Evolutionary conservation across 805 yeast genomes (phyloP), one percentile per base, ranked within the genome.

Genomic region (Candida ortonii): DNA sequence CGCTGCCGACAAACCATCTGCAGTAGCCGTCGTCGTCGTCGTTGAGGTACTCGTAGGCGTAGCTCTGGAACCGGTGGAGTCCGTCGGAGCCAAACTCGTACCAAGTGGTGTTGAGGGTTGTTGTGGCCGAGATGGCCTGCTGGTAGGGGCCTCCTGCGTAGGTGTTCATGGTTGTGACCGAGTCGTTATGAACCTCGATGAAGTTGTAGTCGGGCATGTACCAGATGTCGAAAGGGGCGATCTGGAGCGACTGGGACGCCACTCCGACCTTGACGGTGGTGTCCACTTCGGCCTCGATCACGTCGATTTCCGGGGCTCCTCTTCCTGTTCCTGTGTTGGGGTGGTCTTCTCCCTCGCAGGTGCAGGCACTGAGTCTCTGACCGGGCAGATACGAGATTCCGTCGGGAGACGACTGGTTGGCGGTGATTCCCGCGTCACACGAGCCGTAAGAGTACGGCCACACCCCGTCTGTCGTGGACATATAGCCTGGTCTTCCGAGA

Each of bases 281-380:
- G 43, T 77, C 79, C 16, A 78, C 74, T 47, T 86, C 88, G 44
- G 82, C 96, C 73, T 90, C 97, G 33, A 90, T 58, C 28, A 80
- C 78, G 76, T 90, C 97, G 49, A 90, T 86, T 69, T 88, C 97
- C 7, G 96, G 96, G 0, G 96, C 95, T 34, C 96, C 96, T 60
- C 97, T 78, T 10, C 97, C 97, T 1, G 64, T 60, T 31, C 97
- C 97, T 15, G 65, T 73, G 56, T 81, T 88, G 29, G 97, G 97
- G 58, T 89, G 97, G 33, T 81, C 87, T 49, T 78, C 86, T 18
- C 81, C 87, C 16, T 69, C 64, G 65, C 97, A 89, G 0, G 90
- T 80, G 64, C 97, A 89, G 10, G 71, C 59, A 55, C 70, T 77
- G 44, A 89, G 67, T 46, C 73, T 73, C 62, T 89, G 96, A 19